Evolutionary conservation across 2,329 filamentous ascomycete genomes (phyloP), one percentile per base, ranked within the genome.

Genomic region (Zalaria sp.): DNA sequence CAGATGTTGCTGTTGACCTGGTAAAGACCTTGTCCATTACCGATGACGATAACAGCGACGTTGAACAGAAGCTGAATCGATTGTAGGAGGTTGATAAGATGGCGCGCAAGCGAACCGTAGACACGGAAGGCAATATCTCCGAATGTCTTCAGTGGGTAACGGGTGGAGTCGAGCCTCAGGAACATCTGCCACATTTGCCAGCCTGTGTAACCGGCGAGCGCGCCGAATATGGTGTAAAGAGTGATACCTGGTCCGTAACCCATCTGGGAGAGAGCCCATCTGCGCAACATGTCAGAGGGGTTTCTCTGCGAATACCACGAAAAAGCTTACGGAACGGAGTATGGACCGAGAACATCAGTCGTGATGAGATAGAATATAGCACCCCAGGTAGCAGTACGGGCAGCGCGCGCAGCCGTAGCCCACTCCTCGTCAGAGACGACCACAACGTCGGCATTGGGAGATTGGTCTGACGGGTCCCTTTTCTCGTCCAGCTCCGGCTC

Each of bases 11-110:
- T 36, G 25, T 42, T 29, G 32, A 71, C 60, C 49, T 75, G 69
- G 1, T 67, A 70, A 25, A 76, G 64, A 8, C 65, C 63, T 51
- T 74, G 65, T 4, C 71, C 71, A 40, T 68, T 71, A 38, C 57
- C 60, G 29, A 78, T 63, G 36, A 74, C 65, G 34, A 75, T 60
- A 32, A 72, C 61, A 1, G 66, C 64, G 2, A 75, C 68, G 36
- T 69, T 69, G 34, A 75, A 61, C 6, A 77, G 50, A 27, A 64
- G 49, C 45, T 59, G 57, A 34, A 64, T 41, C 28, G 55, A 53
- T 40, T 67, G 64, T 35, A 64, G 49, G 11, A 59, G 37, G 45
- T 65, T 64, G 38, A 61, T 54, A 5, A 59, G 40, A 43, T 65
- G 56, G 9, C 64, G 58, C 18, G 58, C 58, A 42, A 47, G 53